Conservation (phyloP, 129 eudicot genomes). For the Logfia minima region DNA sequence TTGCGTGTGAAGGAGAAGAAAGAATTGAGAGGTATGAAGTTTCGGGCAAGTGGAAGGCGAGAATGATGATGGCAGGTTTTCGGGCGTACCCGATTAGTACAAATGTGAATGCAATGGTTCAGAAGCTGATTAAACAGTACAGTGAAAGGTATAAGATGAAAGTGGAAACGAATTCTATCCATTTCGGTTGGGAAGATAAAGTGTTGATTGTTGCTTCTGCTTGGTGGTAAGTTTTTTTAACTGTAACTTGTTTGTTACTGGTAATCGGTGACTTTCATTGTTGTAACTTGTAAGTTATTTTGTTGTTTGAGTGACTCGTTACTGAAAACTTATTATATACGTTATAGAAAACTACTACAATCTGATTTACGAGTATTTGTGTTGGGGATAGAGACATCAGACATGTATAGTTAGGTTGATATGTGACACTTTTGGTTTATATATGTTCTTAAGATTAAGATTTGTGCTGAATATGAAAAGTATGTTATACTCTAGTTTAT, state of each 20-base stretch:
- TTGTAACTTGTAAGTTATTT: conserved; percentile 18
- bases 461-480: neutral
- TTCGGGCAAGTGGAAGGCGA: conserved; percentile 92
- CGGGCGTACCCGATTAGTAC: conserved; percentile 44
- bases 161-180: conserved; percentile 64
- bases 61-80: conserved; percentile 99
- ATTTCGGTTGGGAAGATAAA: conserved; percentile 91
- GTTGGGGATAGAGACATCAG: neutral
- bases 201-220: conserved; percentile 80
- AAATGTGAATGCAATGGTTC: conserved; percentile 44
- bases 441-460: no score
- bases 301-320: conserved; percentile 11
- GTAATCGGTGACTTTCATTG: conserved; percentile 1
- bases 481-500: neutral
- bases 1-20: conserved; percentile 97
- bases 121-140: conserved; percentile 60
- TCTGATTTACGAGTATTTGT: neutral
- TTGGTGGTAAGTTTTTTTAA: conserved; percentile 54
- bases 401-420: neutral
- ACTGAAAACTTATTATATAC: conserved; percentile 9
- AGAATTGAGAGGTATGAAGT: conserved; percentile 94
- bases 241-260: neutral
- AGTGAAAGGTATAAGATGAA: conserved; percentile 68
- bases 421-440: neutral
- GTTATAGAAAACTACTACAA: neutral